A percentile compares a stretch with the other conserved stretches of the same genome.
Evolutionary conservation across 192 early-diverging fungal species (phyloP).

Genomic region (Umbelopsis ramanniana): DNA sequence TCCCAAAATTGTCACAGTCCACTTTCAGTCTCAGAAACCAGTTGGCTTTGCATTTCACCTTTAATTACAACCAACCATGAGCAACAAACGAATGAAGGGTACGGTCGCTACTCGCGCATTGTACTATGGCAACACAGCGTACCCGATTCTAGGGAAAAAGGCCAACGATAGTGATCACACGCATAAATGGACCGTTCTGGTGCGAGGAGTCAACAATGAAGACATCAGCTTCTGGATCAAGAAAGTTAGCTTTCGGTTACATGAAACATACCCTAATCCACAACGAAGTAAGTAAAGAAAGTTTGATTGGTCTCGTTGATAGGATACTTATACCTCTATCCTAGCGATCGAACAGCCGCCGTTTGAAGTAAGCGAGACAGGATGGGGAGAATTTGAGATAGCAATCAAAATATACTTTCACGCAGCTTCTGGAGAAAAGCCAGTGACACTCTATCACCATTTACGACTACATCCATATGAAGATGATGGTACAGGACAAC

Average conservation of each 20-base stretch:
- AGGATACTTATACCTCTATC: neutral
- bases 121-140: conserved; percentile 86
- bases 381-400: conserved; percentile 99
- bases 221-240: conserved; percentile 86
- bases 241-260: conserved; percentile 93
- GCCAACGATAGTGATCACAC: conserved; percentile 84
- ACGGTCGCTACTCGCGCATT: conserved; percentile 75
- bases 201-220: conserved; percentile 84
- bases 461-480: conserved; percentile 89
- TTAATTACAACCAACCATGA: neutral
- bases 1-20: no score
- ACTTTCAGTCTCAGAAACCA: no score
- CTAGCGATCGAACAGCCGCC: conserved; percentile 80
- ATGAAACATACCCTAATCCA: conserved; percentile 89
- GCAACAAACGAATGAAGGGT: conserved; percentile 57
- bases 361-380: conserved; percentile 93
- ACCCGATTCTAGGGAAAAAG: conserved; percentile 66
- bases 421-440: conserved; percentile 75
- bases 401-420: conserved; percentile 90
- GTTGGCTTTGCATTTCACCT: no score
- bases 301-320: neutral
- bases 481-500: conserved; percentile 62
- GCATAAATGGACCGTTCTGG: conserved; percentile 93
- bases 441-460: conserved; percentile 85
- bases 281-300: conserved; percentile 54